phyloP scores from a whole-genome alignment of 345 rosid genomes.

The Isatis tinctoria region DNA sequence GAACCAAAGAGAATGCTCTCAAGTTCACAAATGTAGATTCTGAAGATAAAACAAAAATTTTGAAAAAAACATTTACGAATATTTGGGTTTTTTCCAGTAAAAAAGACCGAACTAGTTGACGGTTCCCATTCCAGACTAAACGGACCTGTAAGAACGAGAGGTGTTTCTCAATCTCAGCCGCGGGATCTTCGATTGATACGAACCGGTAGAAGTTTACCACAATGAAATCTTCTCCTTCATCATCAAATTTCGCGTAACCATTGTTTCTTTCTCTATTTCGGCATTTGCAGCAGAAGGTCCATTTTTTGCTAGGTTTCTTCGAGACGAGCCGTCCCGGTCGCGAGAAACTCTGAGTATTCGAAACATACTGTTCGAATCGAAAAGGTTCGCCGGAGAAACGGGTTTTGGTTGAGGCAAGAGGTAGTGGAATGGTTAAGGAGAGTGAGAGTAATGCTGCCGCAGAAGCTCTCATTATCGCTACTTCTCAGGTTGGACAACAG shows the following conservation, averaged over 20 bases:
- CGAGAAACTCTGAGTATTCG: neutral
- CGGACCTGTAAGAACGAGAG: slow-evolving; percentile 60
- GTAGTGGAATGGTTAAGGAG: slow-evolving; percentile 11
- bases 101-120: neutral
- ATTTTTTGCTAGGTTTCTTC: neutral
- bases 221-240: slow-evolving; percentile 44
- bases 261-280: slow-evolving; percentile 5
- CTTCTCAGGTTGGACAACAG: slow-evolving; percentile 5
- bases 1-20: neutral
- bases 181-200: slow-evolving; percentile 57
- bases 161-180: slow-evolving; percentile 61
- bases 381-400: neutral
- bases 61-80: neutral
- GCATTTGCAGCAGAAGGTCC: slow-evolving; percentile 30
- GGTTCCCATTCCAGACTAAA: neutral
- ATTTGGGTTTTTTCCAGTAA: neutral
- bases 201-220: slow-evolving; percentile 80
- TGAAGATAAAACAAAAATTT: neutral
- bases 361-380: neutral
- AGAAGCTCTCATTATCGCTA: slow-evolving; percentile 32
- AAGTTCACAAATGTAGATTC: neutral
- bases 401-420: neutral
- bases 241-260: neutral
- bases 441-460: slow-evolving; percentile 19
- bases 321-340: slow-evolving; percentile 10